Evolutionary conservation across 2,329 filamentous ascomycete genomes (phyloP), one percentile per base, ranked within the genome.

Genomic region (Ophiocordyceps camponoti-floridani): DNA sequence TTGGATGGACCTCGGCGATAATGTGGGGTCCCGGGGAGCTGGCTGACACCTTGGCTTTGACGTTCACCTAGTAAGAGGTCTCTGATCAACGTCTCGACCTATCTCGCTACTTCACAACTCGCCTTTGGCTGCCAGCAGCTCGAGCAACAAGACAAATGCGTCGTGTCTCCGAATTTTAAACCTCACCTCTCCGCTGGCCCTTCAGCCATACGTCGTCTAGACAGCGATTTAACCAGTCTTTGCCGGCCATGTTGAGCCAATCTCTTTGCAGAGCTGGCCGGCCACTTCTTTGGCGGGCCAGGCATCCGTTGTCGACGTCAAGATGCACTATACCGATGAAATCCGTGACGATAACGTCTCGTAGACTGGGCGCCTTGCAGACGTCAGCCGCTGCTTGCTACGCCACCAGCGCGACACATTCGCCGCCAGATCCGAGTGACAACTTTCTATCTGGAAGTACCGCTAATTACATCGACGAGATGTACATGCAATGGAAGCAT

Each of bases 391-490:
- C 72, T 56, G 66, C 70, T 54, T 63, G 67, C 55, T 70, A 73
- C 65, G 69, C 72, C 49, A 73, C 73, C 48, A 60, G 56, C 52
- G 67, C 73, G 45, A 67, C 67, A 47, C 64, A 70, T 45, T 67
- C 66, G 46, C 61, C 74, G 18, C 75, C 77, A 50, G 86, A 94
- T 61, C 77, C 88, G 52, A 94, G 84, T 64, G 91, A 98, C 67
- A 94, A 81, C 68, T 98, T 98, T 73, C 76, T 98, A 49, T 85
- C 87, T 51, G 91, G 91, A 53, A 96, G 85, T 71, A 91, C 89
- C 48, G 91, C 91, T 66, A 95, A 94, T 70, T 98, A 98, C 69
- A 86, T 98, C 62, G 91, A 98, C 65, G 91, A 95, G 72, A 98
- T 98, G 91, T 98, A 98, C 67, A 72, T 95, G 70, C 80, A 88